Evolutionary conservation across 805 yeast genomes (phyloP).

Genomic region (Diddensiella transvaalensis): DNA sequence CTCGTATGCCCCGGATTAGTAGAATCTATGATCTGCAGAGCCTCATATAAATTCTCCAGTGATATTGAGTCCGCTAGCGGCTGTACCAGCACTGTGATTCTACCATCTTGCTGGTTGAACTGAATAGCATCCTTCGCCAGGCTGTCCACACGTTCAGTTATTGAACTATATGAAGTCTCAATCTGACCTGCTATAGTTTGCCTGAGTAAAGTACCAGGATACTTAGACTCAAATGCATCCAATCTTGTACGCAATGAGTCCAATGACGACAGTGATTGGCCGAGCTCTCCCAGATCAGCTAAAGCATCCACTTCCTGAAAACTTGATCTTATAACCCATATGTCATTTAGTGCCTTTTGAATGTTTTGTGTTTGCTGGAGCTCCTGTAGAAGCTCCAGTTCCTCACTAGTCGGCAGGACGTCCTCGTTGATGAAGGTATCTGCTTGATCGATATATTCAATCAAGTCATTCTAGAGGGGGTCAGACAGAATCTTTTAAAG

Average conservation of each 20-base stretch:
- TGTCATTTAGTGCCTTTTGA: conserved; percentile 16
- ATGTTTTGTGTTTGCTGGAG: conserved; percentile 4
- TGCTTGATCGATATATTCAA: conserved; percentile 1
- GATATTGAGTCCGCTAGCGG: conserved; percentile 10
- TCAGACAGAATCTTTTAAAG: no score
- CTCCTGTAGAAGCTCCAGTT: conserved; percentile 7
- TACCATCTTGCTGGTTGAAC: conserved; percentile 6
- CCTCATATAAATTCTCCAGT: conserved; percentile 15
- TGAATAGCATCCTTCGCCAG: conserved; percentile 16
- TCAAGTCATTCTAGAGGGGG: not conserved
- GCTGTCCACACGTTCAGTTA: conserved; percentile 8
- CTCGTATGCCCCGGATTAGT: conserved; percentile 1
- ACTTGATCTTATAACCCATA: conserved; percentile 24
- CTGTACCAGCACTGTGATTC: conserved; percentile 5
- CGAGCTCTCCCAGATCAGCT: conserved; percentile 19
- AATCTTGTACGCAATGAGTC: conserved; percentile 14
- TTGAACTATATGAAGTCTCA: not conserved
- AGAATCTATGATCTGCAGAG: conserved; percentile 15
- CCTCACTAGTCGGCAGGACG: conserved; percentile 11
- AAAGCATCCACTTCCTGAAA: conserved; percentile 22
- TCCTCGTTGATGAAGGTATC: conserved; percentile 1
- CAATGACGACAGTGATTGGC: conserved; percentile 18
- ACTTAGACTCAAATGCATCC: conserved; percentile 8
- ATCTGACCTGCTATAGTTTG: conserved; percentile 8
- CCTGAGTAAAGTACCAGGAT: conserved; percentile 12